Base-by-base conservation (phyloP, 306 rosid genomes). In the Begonia loranthoides region DNA sequence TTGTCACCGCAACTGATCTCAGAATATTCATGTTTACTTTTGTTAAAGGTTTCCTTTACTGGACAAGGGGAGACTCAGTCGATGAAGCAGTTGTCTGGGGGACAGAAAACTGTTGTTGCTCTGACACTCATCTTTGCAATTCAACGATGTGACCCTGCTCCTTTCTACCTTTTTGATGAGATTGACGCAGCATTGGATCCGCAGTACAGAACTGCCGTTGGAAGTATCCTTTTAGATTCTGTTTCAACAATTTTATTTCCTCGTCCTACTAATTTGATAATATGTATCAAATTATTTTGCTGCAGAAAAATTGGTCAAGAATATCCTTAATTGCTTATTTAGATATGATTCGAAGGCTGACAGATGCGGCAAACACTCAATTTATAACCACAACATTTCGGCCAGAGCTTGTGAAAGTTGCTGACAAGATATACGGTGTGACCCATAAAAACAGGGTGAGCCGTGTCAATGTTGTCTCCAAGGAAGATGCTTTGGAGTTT, bases 21-120 rank as follows among this genome's bases (percentile, higher is more conserved):
- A 19, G 22, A 19, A 8, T 28, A 28, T 8, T 28, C 9, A 3
- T 28, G 9, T 28, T 28, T 28, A 1, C 22, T 56, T 34, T 48
- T 65, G 36, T 74, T 68, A 46, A 73, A 90, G 99, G 99, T 90
- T 65, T 90, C 99, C 65, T 90, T 86, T 61, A 80, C 95, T 11
- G 99, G 99, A 51, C 99, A 86, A 73, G 95, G 99, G 63, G 94
- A 90, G 68, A 90, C 99, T 48, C 94, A 90, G 72, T 90, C 99
- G 24, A 90, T 86, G 99, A 86, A 90, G 80, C 95, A 90, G 66
- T 74, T 90, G 70, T 90, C 99, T 21, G 95, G 99, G 57, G 99
- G 99, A 55, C 94, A 90, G 69, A 90, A 90, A 74, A 90, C 99
- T 72, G 99, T 86, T 55, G 99, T 90, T 58, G 99, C 99, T 54